These are phyloP conservation scores for Apostasia shenzhenica DNA, from an alignment of 106 monocot genomes.

Conservation along the genomic window DNA sequence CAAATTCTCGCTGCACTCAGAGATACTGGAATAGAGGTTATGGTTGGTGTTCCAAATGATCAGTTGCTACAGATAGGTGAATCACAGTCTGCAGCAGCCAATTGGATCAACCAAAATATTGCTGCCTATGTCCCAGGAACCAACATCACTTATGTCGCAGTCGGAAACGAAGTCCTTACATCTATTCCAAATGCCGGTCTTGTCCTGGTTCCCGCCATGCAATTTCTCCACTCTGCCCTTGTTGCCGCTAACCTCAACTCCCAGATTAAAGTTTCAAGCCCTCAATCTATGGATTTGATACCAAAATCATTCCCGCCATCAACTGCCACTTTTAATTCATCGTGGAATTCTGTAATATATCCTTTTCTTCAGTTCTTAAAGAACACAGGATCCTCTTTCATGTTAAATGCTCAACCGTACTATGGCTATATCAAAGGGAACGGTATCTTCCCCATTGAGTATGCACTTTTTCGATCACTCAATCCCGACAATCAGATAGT, in stretches of 20 bases:
- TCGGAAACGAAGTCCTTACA: conserved; percentile 80
- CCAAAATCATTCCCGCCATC: conserved; percentile 76
- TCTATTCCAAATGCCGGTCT: conserved; percentile 69
- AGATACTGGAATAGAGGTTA: conserved; percentile 89
- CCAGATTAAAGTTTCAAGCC: conserved; percentile 80
- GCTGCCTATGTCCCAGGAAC: conserved; percentile 67
- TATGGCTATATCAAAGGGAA: conserved; percentile 52
- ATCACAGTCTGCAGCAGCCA: conserved; percentile 58
- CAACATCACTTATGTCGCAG: conserved; percentile 80
- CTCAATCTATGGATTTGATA: conserved; percentile 68
- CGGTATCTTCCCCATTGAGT: conserved; percentile 77
- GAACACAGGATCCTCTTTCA: conserved; percentile 71
- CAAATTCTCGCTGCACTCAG: conserved; percentile 65
- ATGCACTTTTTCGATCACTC: conserved; percentile 59
- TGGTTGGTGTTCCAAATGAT: conserved; percentile 73
- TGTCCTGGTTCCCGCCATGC: conserved; percentile 70
- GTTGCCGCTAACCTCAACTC: conserved; percentile 72
- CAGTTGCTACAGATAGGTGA: conserved; percentile 54
- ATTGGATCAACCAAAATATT: conserved; percentile 78
- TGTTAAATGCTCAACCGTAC: conserved; percentile 89
- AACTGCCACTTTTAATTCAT: conserved; percentile 77
- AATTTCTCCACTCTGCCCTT: conserved; percentile 80
- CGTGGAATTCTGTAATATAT: conserved; percentile 53
- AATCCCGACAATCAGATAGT: conserved; percentile 55
- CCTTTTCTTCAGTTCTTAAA: conserved; percentile 74